Evolutionary conservation across 2,329 filamentous ascomycete species (phyloP), one percentile per base, ranked within the genome.

Genomic region (Coniochaeta pulveracea): DNA sequence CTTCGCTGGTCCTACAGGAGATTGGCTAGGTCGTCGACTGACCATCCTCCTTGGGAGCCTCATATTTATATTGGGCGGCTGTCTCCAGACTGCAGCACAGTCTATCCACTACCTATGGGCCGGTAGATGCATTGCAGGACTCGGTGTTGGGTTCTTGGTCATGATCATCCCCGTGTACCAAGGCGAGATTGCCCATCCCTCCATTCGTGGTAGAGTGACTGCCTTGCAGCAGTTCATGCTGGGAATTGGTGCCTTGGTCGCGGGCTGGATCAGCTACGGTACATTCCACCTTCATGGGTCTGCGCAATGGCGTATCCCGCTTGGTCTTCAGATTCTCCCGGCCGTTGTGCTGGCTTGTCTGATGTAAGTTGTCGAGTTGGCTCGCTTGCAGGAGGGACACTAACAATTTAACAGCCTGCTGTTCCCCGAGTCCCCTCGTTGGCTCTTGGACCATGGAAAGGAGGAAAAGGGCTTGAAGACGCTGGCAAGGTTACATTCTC

Each of bases 141-240:
- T 79, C 14, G 78, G 71, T 14, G 66, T 72, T 34, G 58, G 64
- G 23, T 55, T 61, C 35, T 41, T 62, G 35, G 49, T 51, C 21
- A 60, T 57, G 54, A 55, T 56, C 21, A 57, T 61, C 40, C 57
- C 82, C 3, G 55, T 88, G 0, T 89, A 86, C 50, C 83, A 88
- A 50, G 81, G 80, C 15, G 84, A 91, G 48, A 66, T 89, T 16
- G 76, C 79, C 4, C 84, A 89, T 50, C 84, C 84, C 2, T 70
- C 68, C 37, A 89, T 89, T 46, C 72, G 84, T 51, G 84, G 83
- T 10, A 64, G 76, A 40, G 69, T 91, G 19, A 86, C 81, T 1
- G 71, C 75, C 19, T 61, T 89, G 4, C 83, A 88, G 52, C 83
- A 88, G 46, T 86, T 88, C 49, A 88, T 88, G 81, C 53, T 89